phyloP scores from a whole-genome alignment of 73 alveolate genomes.

The Tetrahymena thermophila region DNA sequence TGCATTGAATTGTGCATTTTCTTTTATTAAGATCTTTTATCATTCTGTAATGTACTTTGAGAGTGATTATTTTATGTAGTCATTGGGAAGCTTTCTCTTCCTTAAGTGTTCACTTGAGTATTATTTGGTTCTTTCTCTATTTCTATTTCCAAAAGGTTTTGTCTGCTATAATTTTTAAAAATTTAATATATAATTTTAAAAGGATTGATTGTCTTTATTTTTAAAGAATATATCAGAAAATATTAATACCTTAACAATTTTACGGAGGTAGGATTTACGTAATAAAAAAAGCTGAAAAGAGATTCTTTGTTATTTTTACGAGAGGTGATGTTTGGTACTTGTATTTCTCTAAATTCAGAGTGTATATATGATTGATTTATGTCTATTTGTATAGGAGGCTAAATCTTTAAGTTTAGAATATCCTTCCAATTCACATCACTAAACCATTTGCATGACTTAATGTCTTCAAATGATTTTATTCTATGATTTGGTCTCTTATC shows the following conservation, averaged over 20 bases:
- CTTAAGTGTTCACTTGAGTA: background rate
- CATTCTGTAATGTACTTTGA: background rate
- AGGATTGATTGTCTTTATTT: background rate
- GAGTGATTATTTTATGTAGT: background rate
- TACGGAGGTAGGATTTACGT: background rate
- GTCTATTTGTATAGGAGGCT: slow-evolving; percentile 28
- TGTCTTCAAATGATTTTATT: slow-evolving; percentile 2
- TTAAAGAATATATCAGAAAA: no score
- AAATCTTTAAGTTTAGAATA: background rate
- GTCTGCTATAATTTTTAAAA: background rate
- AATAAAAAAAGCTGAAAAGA: background rate
- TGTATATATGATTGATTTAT: slow-evolving; percentile 19
- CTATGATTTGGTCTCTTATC: slow-evolving; percentile 55
- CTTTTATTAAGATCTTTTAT: background rate
- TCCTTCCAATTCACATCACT: slow-evolving; percentile 29
- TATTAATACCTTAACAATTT: background rate
- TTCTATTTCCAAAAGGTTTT: background rate
- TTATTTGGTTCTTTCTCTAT: background rate
- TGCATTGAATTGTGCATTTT: background rate
- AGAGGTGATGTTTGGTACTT: background rate
- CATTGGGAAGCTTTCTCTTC: background rate
- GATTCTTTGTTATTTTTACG: background rate
- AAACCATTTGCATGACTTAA: slow-evolving; percentile 19
- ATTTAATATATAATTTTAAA: no score
- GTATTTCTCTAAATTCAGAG: slow-evolving; percentile 20